Base-by-base conservation (phyloP, 2,329 filamentous ascomycete species). In the Sclerotiophoma versabilis region DNA sequence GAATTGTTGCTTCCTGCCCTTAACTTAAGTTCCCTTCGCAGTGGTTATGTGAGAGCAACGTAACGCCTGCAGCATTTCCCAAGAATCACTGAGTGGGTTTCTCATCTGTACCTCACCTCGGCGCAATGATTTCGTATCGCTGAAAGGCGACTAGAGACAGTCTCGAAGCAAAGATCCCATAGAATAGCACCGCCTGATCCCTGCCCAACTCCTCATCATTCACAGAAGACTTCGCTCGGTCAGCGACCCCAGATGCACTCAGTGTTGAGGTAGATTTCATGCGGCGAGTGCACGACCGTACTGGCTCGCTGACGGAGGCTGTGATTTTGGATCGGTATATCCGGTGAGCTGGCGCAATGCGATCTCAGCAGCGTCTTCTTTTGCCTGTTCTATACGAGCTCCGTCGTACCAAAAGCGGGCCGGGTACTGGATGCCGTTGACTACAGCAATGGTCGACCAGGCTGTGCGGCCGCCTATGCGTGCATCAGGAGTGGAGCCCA, bases 371-470 rank as follows among this genome's bases (percentile, higher is more conserved):
- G 70, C 69, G 44, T 76, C 74, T 44, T 76, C 71, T 34, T 70
- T 68, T 7, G 74, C 72, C 50, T 74, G 69, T 11, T 65, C 63
- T 15, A 70, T 56, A 38, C 67, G 71, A 12, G 57, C 53, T 7
- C 71, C 70, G 47, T 75, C 72, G 57, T 76, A 76, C 69, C 69
- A 75, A 55, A 69, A 76, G n/a, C 66, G 64, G 4, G 74, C 74
- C 6, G 62, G 53, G 38, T 69, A 71, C 1, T 61, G 57, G 12
- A 27, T 54, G 25, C 64, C 66, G n/a, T 68, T 64, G 44, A 74
- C 53, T 10, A 59, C 43, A 12, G 65, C 68, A 32, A 70, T 56
- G 44, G 66, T 69, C 19, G 67, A 69, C 74, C 74, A 76, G 12
- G 74, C 74, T 6, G 74, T 76, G 11, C 74, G 66, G 32, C 72